Percentiles rank a stretch among this genome's conserved stretches.
phyloP scores from a whole-genome alignment of 2,329 filamentous ascomycete species.

The Ceratocystis cacaofunesta region DNA sequence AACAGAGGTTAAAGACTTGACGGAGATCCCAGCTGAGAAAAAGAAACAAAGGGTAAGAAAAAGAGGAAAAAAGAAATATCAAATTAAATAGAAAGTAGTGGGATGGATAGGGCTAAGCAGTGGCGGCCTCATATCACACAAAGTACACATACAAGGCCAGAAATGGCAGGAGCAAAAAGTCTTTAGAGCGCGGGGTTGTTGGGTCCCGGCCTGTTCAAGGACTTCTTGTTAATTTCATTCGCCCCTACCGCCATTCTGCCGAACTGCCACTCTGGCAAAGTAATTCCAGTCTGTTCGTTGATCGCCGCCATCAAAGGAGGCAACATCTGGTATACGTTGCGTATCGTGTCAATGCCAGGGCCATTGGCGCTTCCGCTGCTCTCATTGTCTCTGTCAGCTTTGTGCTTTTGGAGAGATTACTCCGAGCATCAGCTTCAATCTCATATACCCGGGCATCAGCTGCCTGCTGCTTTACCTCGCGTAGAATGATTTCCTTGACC shows the following conservation, averaged over 20 bases:
- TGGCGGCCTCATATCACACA: not conserved
- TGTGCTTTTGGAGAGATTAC: slow-evolving; percentile 38
- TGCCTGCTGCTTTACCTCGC: slow-evolving; percentile 53
- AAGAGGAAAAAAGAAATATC: not conserved
- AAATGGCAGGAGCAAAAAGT: not conserved
- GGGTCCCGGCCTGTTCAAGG: not conserved
- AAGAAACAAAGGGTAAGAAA: not conserved
- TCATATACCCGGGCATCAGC: slow-evolving; percentile 53
- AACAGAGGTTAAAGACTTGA: not conserved
- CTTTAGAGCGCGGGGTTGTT: not conserved
- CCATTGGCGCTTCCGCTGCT: slow-evolving; percentile 20
- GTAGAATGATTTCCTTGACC: slow-evolving; percentile 56
- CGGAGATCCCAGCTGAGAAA: not conserved
- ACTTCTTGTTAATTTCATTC: slow-evolving; percentile 20
- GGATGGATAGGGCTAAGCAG: not conserved
- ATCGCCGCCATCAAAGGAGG: slow-evolving; percentile 74
- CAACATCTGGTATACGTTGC: slow-evolving; percentile 72
- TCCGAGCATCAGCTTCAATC: slow-evolving; percentile 44
- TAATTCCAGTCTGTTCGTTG: slow-evolving; percentile 76
- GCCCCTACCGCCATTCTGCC: slow-evolving; percentile 28
- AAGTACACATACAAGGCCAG: not conserved
- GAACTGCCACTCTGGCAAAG: slow-evolving; percentile 62
- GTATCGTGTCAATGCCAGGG: slow-evolving; percentile 43
- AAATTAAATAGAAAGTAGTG: not conserved
- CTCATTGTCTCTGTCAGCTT: slow-evolving; percentile 30